Evolutionary conservation across 2,329 filamentous ascomycete genomes (phyloP).

Genomic region (Fusarium marasasianum): DNA sequence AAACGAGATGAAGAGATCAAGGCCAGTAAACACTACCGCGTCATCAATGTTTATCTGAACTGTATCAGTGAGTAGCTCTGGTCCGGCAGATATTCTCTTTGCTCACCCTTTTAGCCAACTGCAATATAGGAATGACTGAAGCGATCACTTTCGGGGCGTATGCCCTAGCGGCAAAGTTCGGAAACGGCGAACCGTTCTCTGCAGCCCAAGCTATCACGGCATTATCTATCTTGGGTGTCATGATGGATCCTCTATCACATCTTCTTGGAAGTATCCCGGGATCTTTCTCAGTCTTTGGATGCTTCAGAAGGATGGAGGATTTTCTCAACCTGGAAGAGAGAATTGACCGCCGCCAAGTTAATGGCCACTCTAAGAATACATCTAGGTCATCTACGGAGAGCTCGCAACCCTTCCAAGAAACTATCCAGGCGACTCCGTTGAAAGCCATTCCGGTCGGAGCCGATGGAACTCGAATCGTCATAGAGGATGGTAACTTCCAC

Average conservation of each 20-base stretch:
- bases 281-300: slow-evolving; percentile 43
- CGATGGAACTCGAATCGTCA: slow-evolving; percentile 21
- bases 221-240: slow-evolving; percentile 44
- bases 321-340: slow-evolving; percentile 42
- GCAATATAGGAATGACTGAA: slow-evolving; percentile 41
- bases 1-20: slow-evolving; percentile 42
- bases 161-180: slow-evolving; percentile 41
- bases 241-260: slow-evolving; percentile 40
- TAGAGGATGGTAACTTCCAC: slow-evolving; percentile 39
- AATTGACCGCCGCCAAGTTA: slow-evolving; percentile 37
- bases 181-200: slow-evolving; percentile 40
- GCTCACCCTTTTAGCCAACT: slow-evolving; percentile 35
- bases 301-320: slow-evolving; percentile 46
- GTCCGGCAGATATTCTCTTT: background rate
- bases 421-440: slow-evolving; percentile 16
- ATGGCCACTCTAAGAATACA: background rate
- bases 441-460: background rate
- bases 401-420: background rate
- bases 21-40: slow-evolving; percentile 39
- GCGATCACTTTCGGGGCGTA: slow-evolving; percentile 46
- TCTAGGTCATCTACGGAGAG: background rate
- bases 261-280: slow-evolving; percentile 42
- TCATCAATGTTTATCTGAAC: slow-evolving; percentile 41
- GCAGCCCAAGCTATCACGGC: slow-evolving; percentile 46
- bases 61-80: slow-evolving; percentile 37